Percentiles rank a stretch among this genome's conserved stretches.
Evolutionary conservation across 441 rosid genomes (phyloP).

Genomic region (Pelargonium myrrhifolium): DNA sequence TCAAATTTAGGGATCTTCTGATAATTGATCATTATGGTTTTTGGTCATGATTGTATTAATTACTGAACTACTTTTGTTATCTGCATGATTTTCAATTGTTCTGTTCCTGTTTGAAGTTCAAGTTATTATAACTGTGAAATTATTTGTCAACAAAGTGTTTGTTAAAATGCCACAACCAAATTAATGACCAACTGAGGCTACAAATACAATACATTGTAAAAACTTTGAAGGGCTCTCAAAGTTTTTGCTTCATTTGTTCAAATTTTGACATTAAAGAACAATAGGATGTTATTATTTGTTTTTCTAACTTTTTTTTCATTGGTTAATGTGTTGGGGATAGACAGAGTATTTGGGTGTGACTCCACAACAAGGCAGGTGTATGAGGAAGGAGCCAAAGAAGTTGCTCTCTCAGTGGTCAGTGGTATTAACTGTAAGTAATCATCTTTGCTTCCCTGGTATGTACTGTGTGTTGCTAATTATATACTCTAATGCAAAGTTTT

Average conservation of each 20-base stretch:
- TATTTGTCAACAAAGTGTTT: not conserved
- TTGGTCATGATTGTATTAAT: not conserved
- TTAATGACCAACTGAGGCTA: not conserved
- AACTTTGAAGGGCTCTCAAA: not conserved
- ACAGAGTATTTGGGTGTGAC: constrained; percentile 62
- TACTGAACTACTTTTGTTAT: not conserved
- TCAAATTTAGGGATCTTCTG: not conserved
- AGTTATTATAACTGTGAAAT: not conserved
- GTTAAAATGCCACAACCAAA: not conserved
- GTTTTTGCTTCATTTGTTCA: not conserved
- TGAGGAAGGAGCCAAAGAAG: constrained; percentile 70
- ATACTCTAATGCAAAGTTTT: not conserved
- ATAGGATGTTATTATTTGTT: not conserved
- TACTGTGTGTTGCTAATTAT: not conserved
- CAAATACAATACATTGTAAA: not conserved
- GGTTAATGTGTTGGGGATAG: constrained; percentile 30
- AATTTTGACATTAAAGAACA: not conserved
- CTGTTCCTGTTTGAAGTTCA: not conserved
- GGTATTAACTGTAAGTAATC: constrained; percentile 73
- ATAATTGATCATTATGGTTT: not conserved
- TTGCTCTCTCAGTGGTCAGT: constrained; percentile 64
- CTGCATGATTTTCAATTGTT: not conserved
- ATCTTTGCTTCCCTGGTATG: constrained; percentile 1
- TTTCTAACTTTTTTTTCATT: too few relatives aligned
- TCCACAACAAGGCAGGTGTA: constrained; percentile 58